Conservation (phyloP, 2,329 filamentous ascomycete genomes). For the Phyllosticta citribraziliensis region DNA sequence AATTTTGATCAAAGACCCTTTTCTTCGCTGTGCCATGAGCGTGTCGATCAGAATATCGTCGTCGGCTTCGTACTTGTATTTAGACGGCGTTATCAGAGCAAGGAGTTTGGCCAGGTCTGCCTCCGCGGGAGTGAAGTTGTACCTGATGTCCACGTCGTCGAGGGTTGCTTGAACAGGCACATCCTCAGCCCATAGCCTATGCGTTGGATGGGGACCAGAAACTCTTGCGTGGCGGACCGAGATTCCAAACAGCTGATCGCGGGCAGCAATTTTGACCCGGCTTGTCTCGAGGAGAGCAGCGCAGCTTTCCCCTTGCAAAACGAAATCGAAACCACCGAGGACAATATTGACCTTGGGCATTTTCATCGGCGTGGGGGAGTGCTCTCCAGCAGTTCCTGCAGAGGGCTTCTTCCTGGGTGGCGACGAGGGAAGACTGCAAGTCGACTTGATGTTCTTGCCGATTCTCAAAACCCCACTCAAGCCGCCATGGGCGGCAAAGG, state of each 20-base stretch:
- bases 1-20: slow-evolving; percentile 71
- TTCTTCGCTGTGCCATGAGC: slow-evolving; percentile 71
- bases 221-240: slow-evolving; percentile 68
- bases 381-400: background rate
- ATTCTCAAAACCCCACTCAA: slow-evolving; percentile 85
- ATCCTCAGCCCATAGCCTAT: slow-evolving; percentile 33
- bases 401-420: slow-evolving; percentile 20
- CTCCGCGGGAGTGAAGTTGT: slow-evolving; percentile 62
- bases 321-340: slow-evolving; percentile 65
- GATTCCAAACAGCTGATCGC: slow-evolving; percentile 61
- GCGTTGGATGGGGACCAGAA: slow-evolving; percentile 55
- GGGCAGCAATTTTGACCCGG: slow-evolving; percentile 69
- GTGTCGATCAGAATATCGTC: slow-evolving; percentile 95
- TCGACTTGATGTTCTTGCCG: slow-evolving; percentile 72
- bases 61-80: slow-evolving; percentile 77
- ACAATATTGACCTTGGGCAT: slow-evolving; percentile 61
- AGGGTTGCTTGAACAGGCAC: slow-evolving; percentile 46
- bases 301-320: slow-evolving; percentile 69
- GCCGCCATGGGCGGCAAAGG: slow-evolving; percentile 80
- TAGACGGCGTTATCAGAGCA: slow-evolving; percentile 81
- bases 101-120: slow-evolving; percentile 73
- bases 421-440: slow-evolving; percentile 41
- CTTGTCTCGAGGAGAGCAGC: slow-evolving; percentile 66
- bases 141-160: slow-evolving; percentile 60
- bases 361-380: slow-evolving; percentile 17